Conservation (phyloP, 345 rosid species). For the Eucalyptus camaldulensis region DNA sequence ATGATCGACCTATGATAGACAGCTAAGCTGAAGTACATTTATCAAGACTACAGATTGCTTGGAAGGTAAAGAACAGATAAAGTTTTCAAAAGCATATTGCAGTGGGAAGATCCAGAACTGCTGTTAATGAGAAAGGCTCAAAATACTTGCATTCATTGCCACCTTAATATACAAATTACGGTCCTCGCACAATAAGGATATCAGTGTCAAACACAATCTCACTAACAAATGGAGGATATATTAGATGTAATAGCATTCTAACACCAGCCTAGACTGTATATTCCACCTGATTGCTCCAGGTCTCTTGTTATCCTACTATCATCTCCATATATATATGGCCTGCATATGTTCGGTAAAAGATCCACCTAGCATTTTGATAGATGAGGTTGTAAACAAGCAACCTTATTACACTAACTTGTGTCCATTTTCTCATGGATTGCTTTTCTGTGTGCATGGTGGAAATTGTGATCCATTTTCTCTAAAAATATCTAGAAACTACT, state of each 20-base stretch:
- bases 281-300: background rate
- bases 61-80: background rate
- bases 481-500: too few species aligned
- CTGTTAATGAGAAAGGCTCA: background rate
- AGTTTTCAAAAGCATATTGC: background rate
- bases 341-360: background rate
- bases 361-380: background rate
- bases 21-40: background rate
- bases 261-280: background rate
- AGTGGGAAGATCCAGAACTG: background rate
- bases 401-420: background rate
- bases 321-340: background rate
- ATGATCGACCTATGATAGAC: background rate
- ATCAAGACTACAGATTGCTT: background rate
- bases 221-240: background rate
- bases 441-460: background rate
- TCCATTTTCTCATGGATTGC: background rate
- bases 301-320: background rate
- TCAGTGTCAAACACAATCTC: background rate
- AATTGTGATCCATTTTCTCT: too few species aligned
- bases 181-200: background rate
- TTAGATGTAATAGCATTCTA: background rate
- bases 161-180: background rate
- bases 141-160: background rate
- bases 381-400: background rate